A percentile compares a stretch with the other conserved stretches of the same genome.
Conservation (phyloP, 345 rosid species). For the Salix brachista region DNA sequence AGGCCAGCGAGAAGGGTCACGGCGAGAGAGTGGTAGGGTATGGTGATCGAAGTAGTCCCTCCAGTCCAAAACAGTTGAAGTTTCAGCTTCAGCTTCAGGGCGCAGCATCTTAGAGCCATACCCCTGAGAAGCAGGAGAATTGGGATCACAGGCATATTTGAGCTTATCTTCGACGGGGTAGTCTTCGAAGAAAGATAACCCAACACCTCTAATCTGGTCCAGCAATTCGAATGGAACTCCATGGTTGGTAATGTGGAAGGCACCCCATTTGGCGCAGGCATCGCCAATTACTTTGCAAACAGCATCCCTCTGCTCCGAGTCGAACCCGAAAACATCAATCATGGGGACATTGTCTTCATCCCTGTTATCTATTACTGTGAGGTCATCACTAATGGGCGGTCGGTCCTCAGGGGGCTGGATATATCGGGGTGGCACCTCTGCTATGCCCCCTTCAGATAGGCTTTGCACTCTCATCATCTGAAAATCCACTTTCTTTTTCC, state of each 20-base stretch:
- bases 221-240: slow-evolving; percentile 53
- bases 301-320: slow-evolving; percentile 1
- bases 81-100: slow-evolving; percentile 22
- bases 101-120: slow-evolving; percentile 77
- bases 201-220: slow-evolving; percentile 39
- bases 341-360: slow-evolving; percentile 36
- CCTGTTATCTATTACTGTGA: not conserved
- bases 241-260: slow-evolving; percentile 74
- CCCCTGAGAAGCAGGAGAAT: slow-evolving; percentile 70
- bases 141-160: slow-evolving; percentile 59
- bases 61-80: slow-evolving; percentile 63
- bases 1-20: slow-evolving; percentile 74
- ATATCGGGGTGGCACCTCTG: slow-evolving; percentile 60
- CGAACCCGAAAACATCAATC: slow-evolving; percentile 41
- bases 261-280: slow-evolving; percentile 82
- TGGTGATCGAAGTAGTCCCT: slow-evolving; percentile 95
- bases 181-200: slow-evolving; percentile 55
- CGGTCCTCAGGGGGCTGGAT: slow-evolving; percentile 62
- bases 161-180: slow-evolving; percentile 59
- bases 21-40: slow-evolving; percentile 69
- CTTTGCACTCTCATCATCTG: slow-evolving; percentile 45
- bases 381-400: slow-evolving; percentile 18
- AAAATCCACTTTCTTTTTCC: slow-evolving; percentile 9
- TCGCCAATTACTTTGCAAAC: slow-evolving; percentile 36
- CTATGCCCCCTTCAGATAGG: slow-evolving; percentile 37